Evolutionary conservation across 2,329 filamentous ascomycete genomes (phyloP), one percentile per base, ranked within the genome.

Genomic region (Byssothecium circinans): DNA sequence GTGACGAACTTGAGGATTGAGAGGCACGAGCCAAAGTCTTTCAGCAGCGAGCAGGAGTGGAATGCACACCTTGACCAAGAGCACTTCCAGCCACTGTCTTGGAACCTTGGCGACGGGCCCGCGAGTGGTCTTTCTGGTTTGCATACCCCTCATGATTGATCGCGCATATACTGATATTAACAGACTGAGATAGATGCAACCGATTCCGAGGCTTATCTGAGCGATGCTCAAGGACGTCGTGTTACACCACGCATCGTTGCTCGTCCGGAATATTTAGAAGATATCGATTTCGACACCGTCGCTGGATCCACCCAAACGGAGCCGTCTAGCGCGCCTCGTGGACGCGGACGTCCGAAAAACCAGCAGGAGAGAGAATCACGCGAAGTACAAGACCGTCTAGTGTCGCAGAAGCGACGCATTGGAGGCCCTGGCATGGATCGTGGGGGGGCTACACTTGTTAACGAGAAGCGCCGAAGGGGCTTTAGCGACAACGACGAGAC

Each of bases 21-120:
- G 34, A 50, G 48, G 14, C 49, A 58, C 22, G 51, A 46, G 27
- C 60, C 61, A 23, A 49, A 57, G 41, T 57, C 57, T 20, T 80
- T 79, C 50, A 57, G 59, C 8, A 59, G 63, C 8, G 62, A 73
- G 23, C 65, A 67, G 10, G 58, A 69, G 12, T 80, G 82, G 74
- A 65, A 73, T 42, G 64, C 69, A 18, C 83, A 86, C 58, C 60
- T 85, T 19, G 74, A 79, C 47, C 62, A 71, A 25, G 62, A 59
- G 17, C 83, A 86, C 63, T 61, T 85, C n/a, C 64, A 68, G 17
- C 71, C 76, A 15, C 59, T 83, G 35, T 78, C 78, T n/a, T 81
- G 80, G 77, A 71, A 75, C 55, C 70, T 79, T 35, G 82, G 82
- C n/a, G 81, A 85, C 69, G 82, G 83, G 43, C 81, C 81, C 34